Conservation (phyloP, 352 stramenopile species). For the Blastocystis sp. region DNA sequence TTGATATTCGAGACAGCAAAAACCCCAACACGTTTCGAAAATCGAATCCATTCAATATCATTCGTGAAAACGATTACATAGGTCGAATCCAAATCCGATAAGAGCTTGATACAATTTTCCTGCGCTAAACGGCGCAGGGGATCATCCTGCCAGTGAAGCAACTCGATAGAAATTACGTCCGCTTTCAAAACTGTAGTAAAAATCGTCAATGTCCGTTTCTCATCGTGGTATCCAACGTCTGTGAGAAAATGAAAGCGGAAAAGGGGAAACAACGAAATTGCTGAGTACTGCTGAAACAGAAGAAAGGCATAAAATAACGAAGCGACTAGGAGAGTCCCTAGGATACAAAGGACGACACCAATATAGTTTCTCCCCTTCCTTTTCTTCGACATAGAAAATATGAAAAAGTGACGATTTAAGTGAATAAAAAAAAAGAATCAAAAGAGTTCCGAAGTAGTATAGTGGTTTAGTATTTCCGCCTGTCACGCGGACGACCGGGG, state of each 20-base stretch:
- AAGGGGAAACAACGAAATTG: neutral
- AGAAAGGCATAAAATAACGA: neutral
- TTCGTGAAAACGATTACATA: constrained; percentile 57
- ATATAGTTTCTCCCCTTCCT: neutral
- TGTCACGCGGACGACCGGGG: constrained; percentile 56
- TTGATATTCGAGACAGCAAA: constrained; percentile 1
- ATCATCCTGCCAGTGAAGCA: constrained; percentile 20
- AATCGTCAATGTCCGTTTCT: constrained; percentile 35
- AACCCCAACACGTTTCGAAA: neutral
- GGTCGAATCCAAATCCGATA: constrained; percentile 5
- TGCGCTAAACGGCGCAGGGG: constrained; percentile 37
- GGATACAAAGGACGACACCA: neutral
- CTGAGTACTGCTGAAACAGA: neutral
- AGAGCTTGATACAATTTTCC: constrained; percentile 48
- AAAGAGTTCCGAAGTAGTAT: constrained; percentile 36
- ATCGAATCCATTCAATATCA: constrained; percentile 15
- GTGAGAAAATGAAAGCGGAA: neutral
- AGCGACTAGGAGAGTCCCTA: neutral
- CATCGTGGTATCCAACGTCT: neutral
- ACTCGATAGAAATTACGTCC: neutral
- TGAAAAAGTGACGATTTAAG: neutral
- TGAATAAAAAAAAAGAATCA: neutral
- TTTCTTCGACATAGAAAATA: neutral
- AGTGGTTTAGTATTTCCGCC: constrained; percentile 59
- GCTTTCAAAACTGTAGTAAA: constrained; percentile 51